These are phyloP conservation scores for Ophioceras dolichostomum DNA, from an alignment of 2,329 filamentous ascomycete species.

Conservation along the genomic window DNA sequence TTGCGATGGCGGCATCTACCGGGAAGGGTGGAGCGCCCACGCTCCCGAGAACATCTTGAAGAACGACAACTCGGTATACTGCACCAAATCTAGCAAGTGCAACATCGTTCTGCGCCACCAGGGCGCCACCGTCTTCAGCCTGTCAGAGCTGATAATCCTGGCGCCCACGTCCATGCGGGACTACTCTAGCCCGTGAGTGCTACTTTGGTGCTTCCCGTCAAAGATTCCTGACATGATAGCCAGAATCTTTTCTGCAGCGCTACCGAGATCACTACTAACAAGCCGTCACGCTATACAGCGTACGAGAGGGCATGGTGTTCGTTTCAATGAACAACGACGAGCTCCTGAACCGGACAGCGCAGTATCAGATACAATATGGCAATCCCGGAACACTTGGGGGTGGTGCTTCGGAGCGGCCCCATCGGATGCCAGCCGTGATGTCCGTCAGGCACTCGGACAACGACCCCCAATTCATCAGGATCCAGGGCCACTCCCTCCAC, in stretches of 20 bases:
- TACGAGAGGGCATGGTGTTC: constrained; percentile 88
- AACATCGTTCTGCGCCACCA: constrained; percentile 78
- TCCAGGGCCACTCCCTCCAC: too few relatives aligned
- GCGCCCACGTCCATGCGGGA: constrained; percentile 69
- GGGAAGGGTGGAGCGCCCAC: constrained; percentile 44
- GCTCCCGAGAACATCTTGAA: constrained; percentile 71
- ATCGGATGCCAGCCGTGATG: constrained; percentile 31
- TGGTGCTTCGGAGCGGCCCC: too few relatives aligned
- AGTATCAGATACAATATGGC: constrained; percentile 65
- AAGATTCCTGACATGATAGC: too few relatives aligned
- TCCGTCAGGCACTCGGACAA: constrained; percentile 41
- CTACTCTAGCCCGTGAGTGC: constrained; percentile 74
- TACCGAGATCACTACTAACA: background rate
- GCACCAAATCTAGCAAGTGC: constrained; percentile 76
- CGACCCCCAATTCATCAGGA: too few relatives aligned
- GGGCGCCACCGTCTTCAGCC: constrained; percentile 65
- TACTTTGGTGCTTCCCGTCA: too few relatives aligned
- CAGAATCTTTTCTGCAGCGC: constrained; percentile 4
- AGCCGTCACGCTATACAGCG: constrained; percentile 31
- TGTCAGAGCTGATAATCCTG: constrained; percentile 81
- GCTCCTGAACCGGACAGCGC: constrained; percentile 57
- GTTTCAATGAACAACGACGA: constrained; percentile 77
- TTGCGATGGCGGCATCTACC: constrained; percentile 70
- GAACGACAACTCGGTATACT: constrained; percentile 77
- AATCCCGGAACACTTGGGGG: too few relatives aligned